These are phyloP conservation scores for Pilatotrama ljubarskyi DNA, from an alignment of 768 basidiomycete genomes.

Conservation along the genomic window DNA sequence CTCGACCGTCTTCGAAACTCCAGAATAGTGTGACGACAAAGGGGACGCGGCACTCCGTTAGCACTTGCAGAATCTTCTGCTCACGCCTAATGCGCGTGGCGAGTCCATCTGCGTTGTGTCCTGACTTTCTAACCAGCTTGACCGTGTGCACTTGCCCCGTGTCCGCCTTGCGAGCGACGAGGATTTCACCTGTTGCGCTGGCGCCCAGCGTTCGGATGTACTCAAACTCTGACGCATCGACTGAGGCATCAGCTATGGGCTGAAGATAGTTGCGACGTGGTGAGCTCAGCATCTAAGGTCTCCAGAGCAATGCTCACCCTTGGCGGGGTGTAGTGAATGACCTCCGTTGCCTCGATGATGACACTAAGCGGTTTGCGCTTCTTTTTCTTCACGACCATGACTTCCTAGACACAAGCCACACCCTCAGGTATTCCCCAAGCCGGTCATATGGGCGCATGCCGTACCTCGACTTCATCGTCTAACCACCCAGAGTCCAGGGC, in stretches of 20 bases:
- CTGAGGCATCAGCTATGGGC: not conserved
- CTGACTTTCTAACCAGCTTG: constrained; percentile 18
- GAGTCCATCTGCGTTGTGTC: not conserved
- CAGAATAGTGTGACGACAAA: constrained; percentile 43
- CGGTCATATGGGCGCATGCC: no score
- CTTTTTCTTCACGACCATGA: constrained; percentile 43
- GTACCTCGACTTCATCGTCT: constrained; percentile 51
- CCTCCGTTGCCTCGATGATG: constrained; percentile 16
- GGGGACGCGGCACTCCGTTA: constrained; percentile 36
- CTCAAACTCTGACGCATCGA: constrained; percentile 19
- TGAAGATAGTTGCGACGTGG: not conserved
- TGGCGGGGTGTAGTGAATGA: not conserved
- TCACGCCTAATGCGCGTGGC: constrained; percentile 25
- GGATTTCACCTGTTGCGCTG: not conserved
- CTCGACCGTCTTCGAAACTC: constrained; percentile 42
- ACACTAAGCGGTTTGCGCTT: constrained; percentile 16
- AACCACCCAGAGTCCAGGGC: constrained; percentile 47
- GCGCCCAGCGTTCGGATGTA: constrained; percentile 6
- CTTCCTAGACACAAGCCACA: constrained; percentile 38
- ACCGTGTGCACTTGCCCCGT: constrained; percentile 10
- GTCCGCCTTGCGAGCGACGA: constrained; percentile 18
- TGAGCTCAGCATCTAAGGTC: not conserved
- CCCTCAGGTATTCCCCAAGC: not conserved
- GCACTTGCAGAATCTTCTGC: constrained; percentile 36
- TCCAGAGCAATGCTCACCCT: not conserved